Percentiles rank a stretch among this genome's conserved stretches.
Evolutionary conservation across 1,139 yeast genomes (phyloP).

Genomic region (Hanseniaspora sp.): DNA sequence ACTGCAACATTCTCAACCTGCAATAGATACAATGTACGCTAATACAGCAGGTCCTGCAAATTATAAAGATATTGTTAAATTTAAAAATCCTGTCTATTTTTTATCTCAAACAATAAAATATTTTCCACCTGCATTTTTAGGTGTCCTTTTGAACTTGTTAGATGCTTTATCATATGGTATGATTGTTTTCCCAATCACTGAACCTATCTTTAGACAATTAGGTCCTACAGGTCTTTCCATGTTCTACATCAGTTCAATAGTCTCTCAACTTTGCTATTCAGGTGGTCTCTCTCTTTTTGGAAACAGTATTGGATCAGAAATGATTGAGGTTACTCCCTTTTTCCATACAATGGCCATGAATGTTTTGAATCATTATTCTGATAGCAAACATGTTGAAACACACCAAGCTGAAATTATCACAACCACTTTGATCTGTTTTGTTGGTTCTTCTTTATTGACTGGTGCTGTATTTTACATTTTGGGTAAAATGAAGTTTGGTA

Average conservation of each 20-base stretch:
- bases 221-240: slow-evolving; percentile 88
- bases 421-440: slow-evolving; percentile 79
- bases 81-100: slow-evolving; percentile 8
- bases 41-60: slow-evolving; percentile 11
- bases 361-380: slow-evolving; percentile 19
- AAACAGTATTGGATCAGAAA: slow-evolving; percentile 89
- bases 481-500: slow-evolving; percentile 72
- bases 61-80: slow-evolving; percentile 5
- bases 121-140: slow-evolving; percentile 58
- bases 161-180: slow-evolving; percentile 95
- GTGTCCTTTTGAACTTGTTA: slow-evolving; percentile 69
- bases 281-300: slow-evolving; percentile 83
- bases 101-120: slow-evolving; percentile 23
- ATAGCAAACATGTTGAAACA: not conserved
- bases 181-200: slow-evolving; percentile 90
- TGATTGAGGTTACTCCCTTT: slow-evolving; percentile 97
- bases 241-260: slow-evolving; percentile 82
- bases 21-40: slow-evolving; percentile 17
- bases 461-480: slow-evolving; percentile 67
- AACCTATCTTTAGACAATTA: slow-evolving; percentile 58
- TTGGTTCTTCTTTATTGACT: slow-evolving; percentile 71
- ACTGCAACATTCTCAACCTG: not conserved
- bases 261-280: slow-evolving; percentile 79
- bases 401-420: slow-evolving; percentile 54
- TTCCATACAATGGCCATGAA: slow-evolving; percentile 80